Base-by-base conservation (phyloP, 129 eudicot genomes). In the Flaveria linearis region DNA sequence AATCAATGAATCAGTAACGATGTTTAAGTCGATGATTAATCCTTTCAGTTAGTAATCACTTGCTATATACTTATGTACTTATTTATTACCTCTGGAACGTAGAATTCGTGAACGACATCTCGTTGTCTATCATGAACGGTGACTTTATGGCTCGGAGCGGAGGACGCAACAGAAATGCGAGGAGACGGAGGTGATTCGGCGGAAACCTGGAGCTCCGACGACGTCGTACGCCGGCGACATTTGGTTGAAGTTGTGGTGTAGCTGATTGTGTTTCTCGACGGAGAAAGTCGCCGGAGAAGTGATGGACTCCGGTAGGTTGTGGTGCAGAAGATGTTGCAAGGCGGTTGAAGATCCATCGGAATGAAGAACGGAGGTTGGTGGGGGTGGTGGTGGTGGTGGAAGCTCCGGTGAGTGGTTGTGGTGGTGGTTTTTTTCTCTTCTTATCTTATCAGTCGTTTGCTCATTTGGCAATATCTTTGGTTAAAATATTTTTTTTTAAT, bases 81-180 rank as follows among this genome's bases (percentile, higher is more conserved):
- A 2, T 11, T 22, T 22, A 11, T 4, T 78, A 91, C 98, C 96
- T 94, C 98, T 2, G 98, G 98, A 68, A 94, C 98, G 58, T 82
- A 60, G 84, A 94, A 94, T 58, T 94, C 91, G 81, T 94, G 96
- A 39, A 84, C 87, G 49, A 87, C 69, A 7, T 85, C 97, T 9
- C 98, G 91, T 71, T 88, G 87, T 43, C 97, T 84, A 73, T 94
- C 98, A 69, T 85, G 93, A 55, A 94, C 98, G 17, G 91, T 91
- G 80, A 94, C 96, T 75, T 91, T 94, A 86, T 94, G 97, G 30
- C 78, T 74, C 4, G 85, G 96, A 46, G 89, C 82, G 4, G 95
- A 75, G 5, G 80, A 80, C 7, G 89, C 77, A 20, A 86, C 80
- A 42, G 74, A 23, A 43, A 86, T 75, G 69, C 85, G 84, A 11